Base-by-base conservation (phyloP, 2,329 filamentous ascomycete species). In the Phialocephala sp. region DNA sequence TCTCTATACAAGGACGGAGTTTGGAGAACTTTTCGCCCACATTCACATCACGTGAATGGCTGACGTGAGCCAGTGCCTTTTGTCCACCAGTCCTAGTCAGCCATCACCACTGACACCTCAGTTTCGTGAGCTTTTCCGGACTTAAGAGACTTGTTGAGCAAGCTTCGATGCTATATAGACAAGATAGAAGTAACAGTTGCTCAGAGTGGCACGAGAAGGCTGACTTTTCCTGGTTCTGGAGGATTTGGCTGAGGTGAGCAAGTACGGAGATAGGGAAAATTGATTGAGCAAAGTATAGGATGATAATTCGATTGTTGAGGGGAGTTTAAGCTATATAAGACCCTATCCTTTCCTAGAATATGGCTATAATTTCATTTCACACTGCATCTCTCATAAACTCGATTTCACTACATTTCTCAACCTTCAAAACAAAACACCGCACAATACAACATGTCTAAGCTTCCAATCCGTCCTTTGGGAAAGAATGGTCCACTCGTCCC, bases 191-290 rank as follows among this genome's bases (percentile, higher is more conserved):
- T 6, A 32, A 24, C 22, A 2, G 9, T 2, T 27, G 9, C 5
- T 18, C 12, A 18, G 14, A 9, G 14, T 14, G 24, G 12, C 18
- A 32, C 14, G 24, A 54, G 14, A 50, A 8, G 50, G 22, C 50
- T 54, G 2, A 14, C 3, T 27, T 12, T 54, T 35, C 24, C 9
- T 35, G 24, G n/a, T 11, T 24, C 24, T 50, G 4, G 8, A 24
- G 45, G 12, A 54, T 15, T 32, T 35, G 50, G 50, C 50, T 54
- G 50, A 54, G 8, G 50, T 54, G 50, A 54, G 50, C 50, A 54
- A 54, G 24, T 54, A 32, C 18, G 50, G 50, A 54, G 50, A 54
- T 54, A 54, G 14, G 11, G 50, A 27, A 50, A 2, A 32, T 3
- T 2, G 11, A 20, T 24, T 9, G n/a, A 27, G n/a, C 20, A 24